Evolutionary conservation across 148 eudicot genomes (phyloP), one percentile per base, ranked within the genome.

Genomic region (Euryodendron excelsum): DNA sequence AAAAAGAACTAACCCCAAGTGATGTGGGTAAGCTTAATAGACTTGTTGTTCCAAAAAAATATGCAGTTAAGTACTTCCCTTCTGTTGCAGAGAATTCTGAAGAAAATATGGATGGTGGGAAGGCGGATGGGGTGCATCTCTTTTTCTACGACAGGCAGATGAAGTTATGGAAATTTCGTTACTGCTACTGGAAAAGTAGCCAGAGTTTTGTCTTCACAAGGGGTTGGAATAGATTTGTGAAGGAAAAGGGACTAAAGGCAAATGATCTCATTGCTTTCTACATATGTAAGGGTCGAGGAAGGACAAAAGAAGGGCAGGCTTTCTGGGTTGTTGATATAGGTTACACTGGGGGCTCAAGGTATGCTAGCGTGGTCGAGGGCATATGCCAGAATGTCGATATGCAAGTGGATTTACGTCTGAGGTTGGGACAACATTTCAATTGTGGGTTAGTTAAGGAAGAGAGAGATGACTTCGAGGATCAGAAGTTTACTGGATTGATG

Each of bases 11-110:
- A 27, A 82, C 81, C 17, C 81, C 84, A 3, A 82, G 84, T 34
- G 84, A 82, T 31, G 84, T 82, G 47, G 73, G 84, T 47, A 82
- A 55, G 34, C 81, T 78, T 23, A 78, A 82, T 17, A 68, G 84
- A 33, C 77, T 82, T 2, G 80, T 70, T 4, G 78, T 81, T 27
- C 83, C 83, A 0, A 76, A 77, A 18, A 50, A 63, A 55, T 34
- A 61, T 13, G 84, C 80, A 5, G 73, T 62, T 59, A 62, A 72
- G 45, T 52, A 71, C 27, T 55, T 77, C 31, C 80, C 80, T 76
- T 60, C 28, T 1, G 18, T 76, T 76, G 33, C 23, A n/a, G 63
- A 61, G 0, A 31, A 31, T 20, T 44, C 48, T 0, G 78, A 75
- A 41, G 78, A 75, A n/a, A 75, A 75, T 30, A 14, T 4, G 41